Percentiles rank a stretch among this genome's conserved stretches.
Evolutionary conservation across 352 stramenopile species (phyloP).

Genomic region (Thalassiosira exigua): DNA sequence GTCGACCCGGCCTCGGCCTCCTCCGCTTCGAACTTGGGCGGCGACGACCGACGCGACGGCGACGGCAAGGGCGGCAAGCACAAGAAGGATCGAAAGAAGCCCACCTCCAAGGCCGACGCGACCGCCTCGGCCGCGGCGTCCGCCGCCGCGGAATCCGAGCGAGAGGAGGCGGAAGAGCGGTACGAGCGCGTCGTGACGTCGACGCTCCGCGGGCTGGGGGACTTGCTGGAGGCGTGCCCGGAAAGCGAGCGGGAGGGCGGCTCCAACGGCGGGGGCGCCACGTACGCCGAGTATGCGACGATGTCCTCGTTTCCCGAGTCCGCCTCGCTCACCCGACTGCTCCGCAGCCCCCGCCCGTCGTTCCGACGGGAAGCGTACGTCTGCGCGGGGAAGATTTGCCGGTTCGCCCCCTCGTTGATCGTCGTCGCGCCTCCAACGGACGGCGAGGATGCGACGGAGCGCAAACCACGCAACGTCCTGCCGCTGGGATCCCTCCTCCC

Average conservation of each 20-base stretch:
- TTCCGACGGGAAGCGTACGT: conserved; percentile 67
- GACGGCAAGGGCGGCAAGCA: conserved; percentile 20
- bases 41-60: conserved; percentile 1
- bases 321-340: conserved; percentile 28
- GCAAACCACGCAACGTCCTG: too few species aligned
- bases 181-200: conserved; percentile 73
- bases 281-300: neutral
- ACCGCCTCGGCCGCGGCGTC: neutral
- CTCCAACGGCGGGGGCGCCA: too few species aligned
- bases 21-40: conserved; percentile 1
- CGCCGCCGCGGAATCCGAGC: conserved; percentile 36
- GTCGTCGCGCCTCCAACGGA: neutral
- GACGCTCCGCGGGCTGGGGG: conserved; percentile 49
- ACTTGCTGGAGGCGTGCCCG: conserved; percentile 46
- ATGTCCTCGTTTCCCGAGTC: conserved; percentile 27
- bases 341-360: conserved; percentile 32
- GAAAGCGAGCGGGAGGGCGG: too few species aligned
- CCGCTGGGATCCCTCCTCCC: conserved; percentile 57
- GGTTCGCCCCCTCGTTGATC: conserved; percentile 50
- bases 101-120: conserved; percentile 3
- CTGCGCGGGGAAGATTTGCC: conserved; percentile 59
- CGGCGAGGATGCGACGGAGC: conserved; percentile 13
- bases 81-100: conserved; percentile 25
- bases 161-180: conserved; percentile 71
- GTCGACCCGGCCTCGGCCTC: conserved; percentile 28